Base-by-base conservation (phyloP, 441 rosid genomes). In the Pelargonium australe region DNA sequence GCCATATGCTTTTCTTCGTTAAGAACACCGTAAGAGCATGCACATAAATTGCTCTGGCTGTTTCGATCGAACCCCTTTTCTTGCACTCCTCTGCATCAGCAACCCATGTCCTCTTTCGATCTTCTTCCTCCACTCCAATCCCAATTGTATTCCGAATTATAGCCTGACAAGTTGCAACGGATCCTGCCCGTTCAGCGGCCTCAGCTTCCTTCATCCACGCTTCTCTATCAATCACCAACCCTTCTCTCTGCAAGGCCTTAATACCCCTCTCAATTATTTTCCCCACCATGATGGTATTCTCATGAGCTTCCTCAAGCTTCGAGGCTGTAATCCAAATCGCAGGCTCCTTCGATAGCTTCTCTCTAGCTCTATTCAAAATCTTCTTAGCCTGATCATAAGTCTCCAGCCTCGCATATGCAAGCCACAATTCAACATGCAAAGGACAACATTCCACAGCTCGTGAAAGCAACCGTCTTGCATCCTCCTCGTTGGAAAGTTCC, bases 1-100 rank as follows among this genome's bases (percentile, higher is more conserved):
- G 82, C 99, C 97, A 94, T 75, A 94, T 91, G 76, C 96, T 91
- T 82, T 94, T 94, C 86, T 94, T 94, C 23, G 96, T 89, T 85
- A 88, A 84, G 74, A 91, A 91, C 17, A 87, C 95, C 3, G 91
- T 91, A 57, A 91, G 89, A 9, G 96, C 91, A 77, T 88, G 96
- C 20, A 85, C 90, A 62, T 91, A 94, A 72, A 94, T 89, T 60
- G 97, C 99, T 79, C 97, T 85, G 13, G 96, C 94, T 17, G 99
- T 91, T 87, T 91, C 99, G 69, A 91, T 88, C 63, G 92, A 88
- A 51, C 90, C 94, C 69, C 94, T 82, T 83, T 88, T 91, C 85
- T 87, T 91, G 81, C 96, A 91, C 80, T 94, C 99, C 71, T 91
- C 99, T 9, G 99, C 96, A 87, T 94, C 97, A 49, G 97, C 99